Evolutionary conservation across 768 basidiomycete species (phyloP).

Genomic region (Tylopilus vinaceipallidus): DNA sequence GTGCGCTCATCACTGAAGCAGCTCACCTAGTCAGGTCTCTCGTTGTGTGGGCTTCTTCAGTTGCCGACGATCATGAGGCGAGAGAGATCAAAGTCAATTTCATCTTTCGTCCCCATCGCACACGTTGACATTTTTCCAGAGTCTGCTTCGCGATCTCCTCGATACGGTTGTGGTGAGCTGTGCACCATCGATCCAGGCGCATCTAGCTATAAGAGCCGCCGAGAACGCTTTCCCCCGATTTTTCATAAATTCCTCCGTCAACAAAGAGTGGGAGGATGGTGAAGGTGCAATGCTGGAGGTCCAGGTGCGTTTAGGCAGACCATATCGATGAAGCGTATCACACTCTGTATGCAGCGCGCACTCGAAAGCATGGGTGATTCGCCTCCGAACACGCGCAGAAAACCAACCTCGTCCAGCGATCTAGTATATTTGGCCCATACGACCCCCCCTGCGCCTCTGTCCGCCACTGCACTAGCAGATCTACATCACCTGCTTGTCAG

Average conservation of each 20-base stretch:
- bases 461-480: conserved; percentile 15
- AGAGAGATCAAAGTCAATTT: conserved; percentile 22
- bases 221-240: conserved; percentile 45
- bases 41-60: conserved; percentile 13
- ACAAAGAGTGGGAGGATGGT: conserved; percentile 40
- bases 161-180: conserved; percentile 37
- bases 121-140: conserved; percentile 20
- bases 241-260: conserved; percentile 32
- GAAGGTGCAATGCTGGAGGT: conserved; percentile 35
- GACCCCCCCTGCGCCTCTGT: conserved; percentile 13
- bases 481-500: conserved; percentile 44
- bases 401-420: conserved; percentile 28
- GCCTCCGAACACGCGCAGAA: conserved; percentile 2
- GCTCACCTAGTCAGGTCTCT: conserved; percentile 17
- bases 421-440: conserved; percentile 27
- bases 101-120: background rate
- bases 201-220: conserved; percentile 47
- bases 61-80: background rate
- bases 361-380: conserved; percentile 34
- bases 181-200: conserved; percentile 39
- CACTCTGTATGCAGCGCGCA: conserved; percentile 22
- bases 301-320: conserved; percentile 36
- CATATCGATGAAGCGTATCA: background rate
- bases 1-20: conserved; percentile 17
- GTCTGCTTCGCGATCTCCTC: conserved; percentile 30